Percentiles rank a stretch among this genome's conserved stretches.
Conservation (phyloP, 2,329 filamentous ascomycete genomes). For the Cadophora sp. region DNA sequence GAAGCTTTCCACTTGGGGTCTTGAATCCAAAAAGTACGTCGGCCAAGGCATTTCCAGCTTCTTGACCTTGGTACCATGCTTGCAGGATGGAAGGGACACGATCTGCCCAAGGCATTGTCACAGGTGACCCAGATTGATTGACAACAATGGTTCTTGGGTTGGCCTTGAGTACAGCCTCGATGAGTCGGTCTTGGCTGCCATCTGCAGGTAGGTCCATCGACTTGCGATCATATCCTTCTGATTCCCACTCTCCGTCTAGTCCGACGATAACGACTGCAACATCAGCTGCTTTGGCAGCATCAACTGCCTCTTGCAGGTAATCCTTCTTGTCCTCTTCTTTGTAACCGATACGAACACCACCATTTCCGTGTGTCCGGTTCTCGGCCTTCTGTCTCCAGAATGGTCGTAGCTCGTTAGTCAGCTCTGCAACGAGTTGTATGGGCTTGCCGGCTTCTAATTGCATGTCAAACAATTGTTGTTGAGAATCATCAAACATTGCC, state of each 20-base stretch:
- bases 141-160: constrained; percentile 73
- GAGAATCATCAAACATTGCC: constrained; percentile 73
- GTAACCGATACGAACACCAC: constrained; percentile 75
- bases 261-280: constrained; percentile 73
- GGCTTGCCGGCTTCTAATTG: constrained; percentile 64
- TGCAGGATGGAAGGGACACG: constrained; percentile 71
- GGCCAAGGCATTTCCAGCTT: constrained; percentile 71
- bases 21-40: constrained; percentile 69
- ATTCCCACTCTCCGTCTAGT: constrained; percentile 77
- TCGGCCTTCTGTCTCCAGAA: constrained; percentile 63
- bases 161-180: constrained; percentile 65
- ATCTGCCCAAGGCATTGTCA: constrained; percentile 74
- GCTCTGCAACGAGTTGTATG: constrained; percentile 67
- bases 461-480: constrained; percentile 67
- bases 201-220: constrained; percentile 65
- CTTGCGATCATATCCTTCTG: constrained; percentile 72
- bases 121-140: constrained; percentile 72
- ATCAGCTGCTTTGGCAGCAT: constrained; percentile 66
- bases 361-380: constrained; percentile 69
- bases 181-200: constrained; percentile 66
- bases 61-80: constrained; percentile 74
- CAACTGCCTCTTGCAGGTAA: constrained; percentile 69
- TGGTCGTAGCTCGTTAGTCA: constrained; percentile 70
- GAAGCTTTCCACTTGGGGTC: constrained; percentile 73
- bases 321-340: constrained; percentile 67